phyloP scores from a whole-genome alignment of 257 asterid genomes.

The Cruciata laevipes region DNA sequence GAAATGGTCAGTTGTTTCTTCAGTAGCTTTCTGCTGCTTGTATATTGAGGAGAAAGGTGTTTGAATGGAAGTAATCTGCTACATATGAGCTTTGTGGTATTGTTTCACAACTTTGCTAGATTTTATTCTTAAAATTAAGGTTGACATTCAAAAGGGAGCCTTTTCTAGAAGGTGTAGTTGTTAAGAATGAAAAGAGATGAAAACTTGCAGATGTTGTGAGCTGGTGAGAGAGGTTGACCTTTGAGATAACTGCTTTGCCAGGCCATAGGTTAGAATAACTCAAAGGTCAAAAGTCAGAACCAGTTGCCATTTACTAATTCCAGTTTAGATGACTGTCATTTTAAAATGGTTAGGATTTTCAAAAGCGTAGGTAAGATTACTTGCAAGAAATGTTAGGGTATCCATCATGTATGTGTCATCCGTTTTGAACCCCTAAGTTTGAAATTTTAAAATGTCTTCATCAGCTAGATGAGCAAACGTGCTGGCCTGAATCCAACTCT shows the following conservation, averaged over 20 bases:
- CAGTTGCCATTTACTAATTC: neutral
- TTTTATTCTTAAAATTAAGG: neutral
- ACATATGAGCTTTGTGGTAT: neutral
- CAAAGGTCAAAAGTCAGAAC: neutral
- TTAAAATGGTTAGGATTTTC: neutral
- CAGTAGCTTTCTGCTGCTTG: neutral
- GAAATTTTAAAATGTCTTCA: no score
- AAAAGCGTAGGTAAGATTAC: no score
- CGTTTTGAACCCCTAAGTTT: no score
- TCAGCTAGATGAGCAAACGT: no score
- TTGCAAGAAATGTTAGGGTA: no score
- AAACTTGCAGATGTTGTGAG: neutral
- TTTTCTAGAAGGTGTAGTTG: neutral
- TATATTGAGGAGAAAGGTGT: neutral
- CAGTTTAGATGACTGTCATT: neutral
- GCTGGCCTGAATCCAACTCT: no score
- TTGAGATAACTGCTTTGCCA: neutral
- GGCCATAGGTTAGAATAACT: neutral
- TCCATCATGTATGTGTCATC: no score
- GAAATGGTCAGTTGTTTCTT: no score
- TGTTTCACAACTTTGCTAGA: no score
- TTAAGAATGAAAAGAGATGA: constrained; percentile 4
- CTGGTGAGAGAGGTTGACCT: constrained; percentile 7
- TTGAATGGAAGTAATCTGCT: neutral
- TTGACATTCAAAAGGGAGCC: neutral